These are phyloP conservation scores for Paraurostyla sp. DNA, from an alignment of 73 alveolate species.

Conservation along the genomic window DNA sequence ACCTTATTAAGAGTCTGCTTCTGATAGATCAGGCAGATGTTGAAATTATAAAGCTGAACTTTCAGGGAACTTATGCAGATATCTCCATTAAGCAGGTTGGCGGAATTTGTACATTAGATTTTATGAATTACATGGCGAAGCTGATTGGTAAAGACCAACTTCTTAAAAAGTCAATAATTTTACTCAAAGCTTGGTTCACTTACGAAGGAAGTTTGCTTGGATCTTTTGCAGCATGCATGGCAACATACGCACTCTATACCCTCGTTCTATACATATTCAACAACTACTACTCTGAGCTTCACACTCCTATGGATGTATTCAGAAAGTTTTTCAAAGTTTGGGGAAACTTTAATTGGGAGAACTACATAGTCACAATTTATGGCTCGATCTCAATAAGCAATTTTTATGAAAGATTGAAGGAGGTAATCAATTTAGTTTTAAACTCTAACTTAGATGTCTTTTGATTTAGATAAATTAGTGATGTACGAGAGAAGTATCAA, in stretches of 20 bases:
- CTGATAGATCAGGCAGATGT: slow-evolving; percentile 86
- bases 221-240: slow-evolving; percentile 84
- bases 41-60: slow-evolving; percentile 82
- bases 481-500: slow-evolving; percentile 24
- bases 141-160: slow-evolving; percentile 80
- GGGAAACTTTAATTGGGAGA: slow-evolving; percentile 86
- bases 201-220: slow-evolving; percentile 90
- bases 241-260: slow-evolving; percentile 90
- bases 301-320: slow-evolving; percentile 87
- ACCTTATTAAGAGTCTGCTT: slow-evolving; percentile 62
- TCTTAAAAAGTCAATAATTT: slow-evolving; percentile 82
- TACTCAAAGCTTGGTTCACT: slow-evolving; percentile 92
- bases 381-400: slow-evolving; percentile 52
- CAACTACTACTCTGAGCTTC: slow-evolving; percentile 76
- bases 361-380: slow-evolving; percentile 74
- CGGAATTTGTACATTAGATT: slow-evolving; percentile 85
- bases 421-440: not conserved
- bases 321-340: slow-evolving; percentile 81
- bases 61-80: slow-evolving; percentile 83
- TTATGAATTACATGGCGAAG: slow-evolving; percentile 82
- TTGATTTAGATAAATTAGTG: slow-evolving; percentile 37
- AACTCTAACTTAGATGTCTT: not conserved
- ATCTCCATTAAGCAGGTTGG: slow-evolving; percentile 90
- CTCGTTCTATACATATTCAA: slow-evolving; percentile 83
- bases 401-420: slow-evolving; percentile 19